Evolutionary conservation across 306 rosid genomes (phyloP), one percentile per base, ranked within the genome.

Genomic region (Sicyos edulis): DNA sequence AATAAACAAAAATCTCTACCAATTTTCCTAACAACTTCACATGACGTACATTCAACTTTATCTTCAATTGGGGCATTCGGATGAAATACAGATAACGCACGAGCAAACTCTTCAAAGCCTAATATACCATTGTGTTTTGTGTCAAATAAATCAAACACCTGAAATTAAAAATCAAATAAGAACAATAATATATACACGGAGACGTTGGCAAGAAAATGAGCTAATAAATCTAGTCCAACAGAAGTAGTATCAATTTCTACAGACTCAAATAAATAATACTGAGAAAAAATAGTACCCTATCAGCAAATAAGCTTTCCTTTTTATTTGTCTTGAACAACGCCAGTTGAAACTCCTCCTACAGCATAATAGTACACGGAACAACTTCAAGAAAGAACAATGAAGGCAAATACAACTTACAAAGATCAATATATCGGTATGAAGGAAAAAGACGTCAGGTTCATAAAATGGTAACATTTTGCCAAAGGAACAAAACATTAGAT

Each of bases 41-140:
- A 67, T 13, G 32, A 86, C 89, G 29, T 93, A 93, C 97, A 93
- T 73, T 87, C 99, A 61, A 93, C 87, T 86, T 93, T 93, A 76
- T 91, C 95, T 16, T 93, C 99, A 58, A 88, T 85, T 0, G 96
- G 99, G 79, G 99, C 99, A 74, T 91, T 93, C 4, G 99, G 99
- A 78, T 93, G 99, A 83, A 93, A 93, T 52, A 93, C 96, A 0
- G 99, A 93, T 71, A 93, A 87, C 52, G 99, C 96, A 9, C 95
- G 97, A 50, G 99, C 99, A 81, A 93, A 93, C 89, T 91, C 99
- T 82, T 93, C 99, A 72, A 93, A 93, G 56, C 96, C 99, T 16
- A 93, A 84, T 75, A 93, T 91, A 70, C 99, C 99, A 83, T 93
- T 91, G 86, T 93, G 99, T 84, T 91, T 93, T 65, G 96, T 89